Conservation (phyloP, 2,329 filamentous ascomycete genomes). For the Grosmannia serpens region DNA sequence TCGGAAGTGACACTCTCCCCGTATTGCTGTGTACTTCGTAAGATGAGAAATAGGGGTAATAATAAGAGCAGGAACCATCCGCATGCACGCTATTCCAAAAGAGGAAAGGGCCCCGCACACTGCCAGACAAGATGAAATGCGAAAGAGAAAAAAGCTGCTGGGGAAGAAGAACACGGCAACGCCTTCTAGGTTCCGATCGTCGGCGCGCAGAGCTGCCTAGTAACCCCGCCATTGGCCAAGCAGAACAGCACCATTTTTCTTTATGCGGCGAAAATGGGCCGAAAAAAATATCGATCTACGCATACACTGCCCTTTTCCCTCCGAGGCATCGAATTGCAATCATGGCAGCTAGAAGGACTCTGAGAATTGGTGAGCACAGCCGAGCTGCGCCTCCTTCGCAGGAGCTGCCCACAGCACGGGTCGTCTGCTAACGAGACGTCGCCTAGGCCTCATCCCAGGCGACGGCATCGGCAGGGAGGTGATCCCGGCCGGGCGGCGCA, state of each 20-base stretch:
- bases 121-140: neutral
- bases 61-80: slow-evolving; percentile 3
- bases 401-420: neutral
- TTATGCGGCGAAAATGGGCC: neutral
- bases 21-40: slow-evolving; percentile 1
- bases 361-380: slow-evolving; percentile 50
- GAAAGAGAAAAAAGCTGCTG: neutral
- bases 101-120: neutral
- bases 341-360: slow-evolving; percentile 48
- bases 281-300: neutral
- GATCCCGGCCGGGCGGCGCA: slow-evolving; percentile 82
- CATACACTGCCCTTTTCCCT: neutral
- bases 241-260: neutral
- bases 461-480: slow-evolving; percentile 98
- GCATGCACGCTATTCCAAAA: neutral
- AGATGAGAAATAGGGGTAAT: slow-evolving; percentile 10
- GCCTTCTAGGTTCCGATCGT: slow-evolving; percentile 6
- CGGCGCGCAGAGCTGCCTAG: slow-evolving; percentile 3
- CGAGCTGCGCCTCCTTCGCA: neutral
- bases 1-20: slow-evolving; percentile 1
- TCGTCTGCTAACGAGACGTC: neutral
- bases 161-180: neutral
- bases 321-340: slow-evolving; percentile 20
- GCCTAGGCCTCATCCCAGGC: slow-evolving; percentile 80
- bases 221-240: slow-evolving; percentile 9